Percentiles rank a stretch among this genome's conserved stretches.
Evolutionary conservation across 2,329 filamentous ascomycete genomes (phyloP).

Genomic region (Cladophialophora yegresii): DNA sequence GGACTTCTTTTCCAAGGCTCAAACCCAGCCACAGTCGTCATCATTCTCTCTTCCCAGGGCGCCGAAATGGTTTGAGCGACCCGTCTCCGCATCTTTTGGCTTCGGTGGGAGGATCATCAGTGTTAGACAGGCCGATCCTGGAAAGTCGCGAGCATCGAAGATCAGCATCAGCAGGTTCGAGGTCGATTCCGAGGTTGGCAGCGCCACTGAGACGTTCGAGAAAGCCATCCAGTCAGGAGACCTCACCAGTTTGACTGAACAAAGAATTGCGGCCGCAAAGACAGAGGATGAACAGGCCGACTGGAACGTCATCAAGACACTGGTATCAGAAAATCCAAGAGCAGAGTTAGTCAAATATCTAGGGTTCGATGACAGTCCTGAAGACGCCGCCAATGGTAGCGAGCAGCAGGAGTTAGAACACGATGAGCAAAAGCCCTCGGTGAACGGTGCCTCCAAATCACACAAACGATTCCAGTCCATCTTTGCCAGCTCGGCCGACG

Average conservation of each 20-base stretch:
- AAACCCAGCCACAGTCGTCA: conserved; percentile 84
- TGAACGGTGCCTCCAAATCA: conserved; percentile 54
- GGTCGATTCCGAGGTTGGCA: conserved; percentile 80
- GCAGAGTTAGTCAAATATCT: conserved; percentile 84
- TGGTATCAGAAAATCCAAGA: conserved; percentile 82
- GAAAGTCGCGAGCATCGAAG: conserved; percentile 69
- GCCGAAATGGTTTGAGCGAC: conserved; percentile 86
- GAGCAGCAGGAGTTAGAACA: conserved; percentile 16
- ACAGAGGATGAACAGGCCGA: conserved; percentile 92
- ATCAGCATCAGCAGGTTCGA: conserved; percentile 85
- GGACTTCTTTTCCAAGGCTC: conserved; percentile 94
- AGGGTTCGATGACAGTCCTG: conserved; percentile 71
- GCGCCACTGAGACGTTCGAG: conserved; percentile 83
- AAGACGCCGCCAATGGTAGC: conserved; percentile 50
- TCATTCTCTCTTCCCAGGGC: conserved; percentile 84
- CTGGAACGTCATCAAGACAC: conserved; percentile 89
- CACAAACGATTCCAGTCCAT: conserved; percentile 71
- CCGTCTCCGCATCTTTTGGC: conserved; percentile 84
- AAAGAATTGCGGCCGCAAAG: conserved; percentile 71
- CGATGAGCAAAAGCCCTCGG: conserved; percentile 49
- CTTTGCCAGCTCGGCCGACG: conserved; percentile 72
- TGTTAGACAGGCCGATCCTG: conserved; percentile 60
- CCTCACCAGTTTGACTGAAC: conserved; percentile 74
- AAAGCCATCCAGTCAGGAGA: conserved; percentile 76
- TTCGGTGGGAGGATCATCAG: conserved; percentile 94